Percentiles rank a stretch among this genome's conserved stretches.
These are phyloP conservation scores for Solanum medicagineum DNA, from an alignment of 257 asterid species.

Conservation along the genomic window DNA sequence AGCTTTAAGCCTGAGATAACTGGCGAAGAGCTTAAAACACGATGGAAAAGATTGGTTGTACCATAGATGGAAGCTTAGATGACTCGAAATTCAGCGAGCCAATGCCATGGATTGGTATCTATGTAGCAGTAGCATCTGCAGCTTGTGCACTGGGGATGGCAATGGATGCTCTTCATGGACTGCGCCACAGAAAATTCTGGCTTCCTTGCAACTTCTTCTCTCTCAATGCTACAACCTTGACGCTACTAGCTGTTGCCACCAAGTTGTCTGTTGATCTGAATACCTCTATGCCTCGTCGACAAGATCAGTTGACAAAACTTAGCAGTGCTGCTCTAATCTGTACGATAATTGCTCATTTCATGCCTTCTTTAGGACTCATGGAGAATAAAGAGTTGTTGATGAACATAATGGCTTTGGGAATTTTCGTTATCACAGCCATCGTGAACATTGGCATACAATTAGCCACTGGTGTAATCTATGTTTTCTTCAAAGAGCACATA, in stretches of 20 bases:
- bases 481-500: slow-evolving; percentile 43
- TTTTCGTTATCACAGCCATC: slow-evolving; percentile 5
- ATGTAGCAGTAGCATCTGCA: slow-evolving; percentile 8
- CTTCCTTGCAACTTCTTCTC: slow-evolving; percentile 13
- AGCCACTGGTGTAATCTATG: slow-evolving; percentile 1
- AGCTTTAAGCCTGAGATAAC: background rate
- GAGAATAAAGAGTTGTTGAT: background rate
- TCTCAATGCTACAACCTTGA: slow-evolving; percentile 10
- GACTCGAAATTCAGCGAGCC: slow-evolving; percentile 20
- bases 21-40: background rate
- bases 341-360: slow-evolving; percentile 3
- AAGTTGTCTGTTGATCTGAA: slow-evolving; percentile 9
- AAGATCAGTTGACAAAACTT: slow-evolving; percentile 15
- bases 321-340: slow-evolving; percentile 3
- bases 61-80: slow-evolving; percentile 9
- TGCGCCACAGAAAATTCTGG: slow-evolving; percentile 7
- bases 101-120: slow-evolving; percentile 25
- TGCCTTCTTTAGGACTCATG: slow-evolving; percentile 6
- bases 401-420: slow-evolving; percentile 3
- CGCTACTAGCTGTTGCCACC: slow-evolving; percentile 1
- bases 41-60: slow-evolving; percentile 48
- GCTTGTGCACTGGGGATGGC: slow-evolving; percentile 11
- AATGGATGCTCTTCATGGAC: background rate
- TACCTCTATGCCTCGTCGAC: background rate
- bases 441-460: slow-evolving; percentile 4